Base-by-base conservation (phyloP, 345 rosid genomes). In the Syzygium aqueum region DNA sequence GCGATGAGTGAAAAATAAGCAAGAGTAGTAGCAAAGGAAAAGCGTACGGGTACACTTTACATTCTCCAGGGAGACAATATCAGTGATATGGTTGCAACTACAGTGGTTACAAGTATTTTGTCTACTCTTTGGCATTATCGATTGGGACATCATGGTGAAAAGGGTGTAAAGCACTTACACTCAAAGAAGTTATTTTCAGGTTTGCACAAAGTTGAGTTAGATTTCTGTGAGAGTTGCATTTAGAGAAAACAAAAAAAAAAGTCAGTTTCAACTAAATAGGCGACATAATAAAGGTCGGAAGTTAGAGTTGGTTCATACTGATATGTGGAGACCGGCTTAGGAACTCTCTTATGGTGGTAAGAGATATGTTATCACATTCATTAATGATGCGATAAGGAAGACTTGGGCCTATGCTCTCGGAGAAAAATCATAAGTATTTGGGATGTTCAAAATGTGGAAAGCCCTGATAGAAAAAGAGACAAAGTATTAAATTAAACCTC, bases 21-120 rank as follows among this genome's bases (percentile, higher is more conserved):
- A 53, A 53, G 3, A 53, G 23, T 53, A 3, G 1, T 53, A 27
- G 13, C 6, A 56, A 23, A 56, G n/a, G n/a, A 12, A 22, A 56
- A 56, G 2, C 1, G 0, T 56, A 9, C 0, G 0, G 0, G n/a
- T 23, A 56, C 1, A 9, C 12, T 56, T 56, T 56, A 23, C 5
- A 5, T 23, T 56, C n/a, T 56, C n/a, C n/a, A 23, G 10, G 23
- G 61, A 56, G 61, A 56, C 25, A 56, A 56, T 56, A 56, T 56
- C n/a, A 23, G 25, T 56, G 10, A 23, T 27, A 23, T 23, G n/a
- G 25, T 56, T 56, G 0, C 13, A 56, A 23, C 25, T 56, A 56
- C 0, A 56, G 2, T 56, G n/a, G n/a, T 5, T 23, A 4, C 0
- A 23, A 0, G 0, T 56, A 27, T 22, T 56, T 56, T 23, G 9